Evolutionary conservation across 2,329 filamentous ascomycete genomes (phyloP).

Genomic region (Neofusicoccum parvum): DNA sequence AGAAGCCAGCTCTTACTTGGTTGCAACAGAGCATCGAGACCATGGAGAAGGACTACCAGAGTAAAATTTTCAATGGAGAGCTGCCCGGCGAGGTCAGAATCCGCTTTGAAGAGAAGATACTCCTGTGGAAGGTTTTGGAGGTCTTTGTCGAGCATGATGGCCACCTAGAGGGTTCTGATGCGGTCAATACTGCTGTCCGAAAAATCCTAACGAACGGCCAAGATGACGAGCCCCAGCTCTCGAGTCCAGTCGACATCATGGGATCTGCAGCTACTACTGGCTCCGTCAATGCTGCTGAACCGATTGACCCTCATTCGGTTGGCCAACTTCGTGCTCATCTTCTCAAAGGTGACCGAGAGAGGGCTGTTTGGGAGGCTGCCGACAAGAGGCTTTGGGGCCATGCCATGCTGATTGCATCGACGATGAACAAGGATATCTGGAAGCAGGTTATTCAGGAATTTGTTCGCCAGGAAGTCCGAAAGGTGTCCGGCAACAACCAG

Average conservation of each 20-base stretch:
- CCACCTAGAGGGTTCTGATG: slow-evolving; percentile 69
- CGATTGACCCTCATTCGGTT: slow-evolving; percentile 68
- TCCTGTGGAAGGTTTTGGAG: slow-evolving; percentile 85
- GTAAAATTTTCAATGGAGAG: slow-evolving; percentile 52
- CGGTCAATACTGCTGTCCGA: slow-evolving; percentile 74
- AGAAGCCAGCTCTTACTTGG: slow-evolving; percentile 89
- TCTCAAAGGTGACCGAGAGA: slow-evolving; percentile 80
- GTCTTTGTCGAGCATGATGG: slow-evolving; percentile 88
- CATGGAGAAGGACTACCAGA: slow-evolving; percentile 60
- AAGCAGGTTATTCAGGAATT: slow-evolving; percentile 95
- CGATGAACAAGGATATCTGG: slow-evolving; percentile 73
- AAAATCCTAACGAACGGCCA: slow-evolving; percentile 58
- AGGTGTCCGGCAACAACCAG: slow-evolving; percentile 75
- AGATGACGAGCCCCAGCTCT: slow-evolving; percentile 15
- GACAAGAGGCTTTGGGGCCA: slow-evolving; percentile 96
- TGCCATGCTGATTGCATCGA: slow-evolving; percentile 87
- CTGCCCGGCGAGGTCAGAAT: slow-evolving; percentile 63
- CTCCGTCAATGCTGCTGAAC: slow-evolving; percentile 56
- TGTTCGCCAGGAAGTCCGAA: slow-evolving; percentile 90
- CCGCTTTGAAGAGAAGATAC: slow-evolving; percentile 73
- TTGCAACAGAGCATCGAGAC: slow-evolving; percentile 73
- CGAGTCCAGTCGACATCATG: slow-evolving; percentile 31
- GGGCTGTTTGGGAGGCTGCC: slow-evolving; percentile 89
- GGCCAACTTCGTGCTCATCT: slow-evolving; percentile 74
- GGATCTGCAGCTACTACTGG: slow-evolving; percentile 34